A percentile compares a stretch with the other conserved stretches of the same genome.
Evolutionary conservation across 768 basidiomycete species (phyloP).

Genomic region (Podaxis carcinomalis): DNA sequence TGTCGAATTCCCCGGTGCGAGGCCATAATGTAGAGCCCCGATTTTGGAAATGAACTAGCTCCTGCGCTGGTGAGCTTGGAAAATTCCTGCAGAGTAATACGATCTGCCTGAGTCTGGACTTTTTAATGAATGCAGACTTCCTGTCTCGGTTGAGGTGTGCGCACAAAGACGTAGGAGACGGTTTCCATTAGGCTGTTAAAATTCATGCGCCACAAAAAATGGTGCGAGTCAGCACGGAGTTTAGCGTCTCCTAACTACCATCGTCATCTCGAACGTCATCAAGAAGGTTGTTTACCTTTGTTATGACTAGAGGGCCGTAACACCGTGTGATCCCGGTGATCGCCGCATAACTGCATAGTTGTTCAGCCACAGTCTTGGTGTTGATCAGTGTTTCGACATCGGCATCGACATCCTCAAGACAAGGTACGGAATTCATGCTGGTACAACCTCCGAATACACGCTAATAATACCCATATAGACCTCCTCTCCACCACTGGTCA

Average conservation of each 20-base stretch:
- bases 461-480: constrained; percentile 14
- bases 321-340: constrained; percentile 17
- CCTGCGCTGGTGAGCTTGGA: neutral
- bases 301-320: neutral
- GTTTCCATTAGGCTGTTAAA: no score
- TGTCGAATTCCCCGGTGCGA: neutral
- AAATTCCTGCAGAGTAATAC: neutral
- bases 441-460: constrained; percentile 14
- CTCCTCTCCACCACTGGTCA: constrained; percentile 18
- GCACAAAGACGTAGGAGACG: no score
- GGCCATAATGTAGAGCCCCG: neutral
- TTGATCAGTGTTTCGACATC: constrained; percentile 33
- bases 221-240: no score
- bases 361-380: constrained; percentile 29
- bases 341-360: constrained; percentile 35
- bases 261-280: no score
- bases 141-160: no score
- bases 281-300: neutral
- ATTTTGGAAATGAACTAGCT: neutral
- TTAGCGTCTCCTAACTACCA: no score
- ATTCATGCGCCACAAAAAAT: no score
- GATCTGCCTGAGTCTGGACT: neutral
- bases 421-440: constrained; percentile 39
- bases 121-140: no score
- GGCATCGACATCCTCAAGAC: constrained; percentile 61